Evolutionary conservation across 495 filamentous ascomycete species (phyloP), one percentile per base, ranked within the genome.

Genomic region (Penicillium pulvis): DNA sequence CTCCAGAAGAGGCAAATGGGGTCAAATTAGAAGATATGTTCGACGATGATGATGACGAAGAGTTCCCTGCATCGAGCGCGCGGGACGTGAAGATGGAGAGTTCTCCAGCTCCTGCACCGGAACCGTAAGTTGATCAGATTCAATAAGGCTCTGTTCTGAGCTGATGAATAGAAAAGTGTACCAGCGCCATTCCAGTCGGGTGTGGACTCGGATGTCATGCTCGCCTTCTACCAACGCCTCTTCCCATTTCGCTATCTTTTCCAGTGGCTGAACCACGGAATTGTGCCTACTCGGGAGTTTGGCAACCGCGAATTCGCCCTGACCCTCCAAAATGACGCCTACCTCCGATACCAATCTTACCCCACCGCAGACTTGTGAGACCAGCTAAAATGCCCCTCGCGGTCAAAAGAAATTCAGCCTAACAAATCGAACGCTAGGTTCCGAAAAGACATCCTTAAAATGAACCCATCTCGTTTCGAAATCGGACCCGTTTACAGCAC

Each of bases 201-300:
- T 50, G 88, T 89, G 1, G 90, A 96, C 62, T 84, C 89, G 7
- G 90, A 92, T 64, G 79, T 93, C 14, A 89, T 98, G 85, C 83
- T 89, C 56, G 87, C 85, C 30, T 99, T 97, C 74, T 99, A 99
- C 67, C 90, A 95, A 68, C 91, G 94, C 42, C 84, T 98, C 39
- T 98, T 98, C 70, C 94, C 94, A 8, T 99, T 95, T 79, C 87
- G 94, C 33, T 87, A 90, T 62, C 86, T 97, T 24, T 98, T 97
- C 75, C 93, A 97, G 72, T 99, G 94, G 94, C 84, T 99, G 17
- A 98, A 98, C 68, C 94, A 99, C 71, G 90, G 90, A 46, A 86
- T 92, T 28, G 81, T 85, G 6, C 94, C 95, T 0, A 87, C 87
- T 2, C 86, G 85, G 57, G 93, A 98, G 68, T 98, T 98, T 70